Evolutionary conservation across 805 yeast species (phyloP).

Genomic region (Kodamaea laetipori): DNA sequence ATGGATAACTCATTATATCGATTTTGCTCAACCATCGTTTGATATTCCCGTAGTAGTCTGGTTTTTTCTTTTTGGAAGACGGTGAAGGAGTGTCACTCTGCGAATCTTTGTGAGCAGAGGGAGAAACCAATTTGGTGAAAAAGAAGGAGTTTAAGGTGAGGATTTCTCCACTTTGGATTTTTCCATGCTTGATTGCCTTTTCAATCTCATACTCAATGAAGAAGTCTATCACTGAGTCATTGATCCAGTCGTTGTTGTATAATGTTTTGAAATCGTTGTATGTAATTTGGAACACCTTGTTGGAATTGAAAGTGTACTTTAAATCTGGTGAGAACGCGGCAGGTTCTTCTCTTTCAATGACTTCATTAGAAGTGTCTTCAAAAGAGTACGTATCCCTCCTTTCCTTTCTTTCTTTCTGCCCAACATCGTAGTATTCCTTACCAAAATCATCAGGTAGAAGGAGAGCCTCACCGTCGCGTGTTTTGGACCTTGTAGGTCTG

Average conservation of each 20-base stretch:
- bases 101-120: neutral
- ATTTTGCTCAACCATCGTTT: conserved; percentile 77
- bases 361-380: conserved; percentile 8
- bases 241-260: conserved; percentile 81
- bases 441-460: neutral
- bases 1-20: conserved; percentile 56
- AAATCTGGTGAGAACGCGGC: conserved; percentile 49
- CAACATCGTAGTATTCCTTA: neutral
- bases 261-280: conserved; percentile 77
- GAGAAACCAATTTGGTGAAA: conserved; percentile 58
- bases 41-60: conserved; percentile 59
- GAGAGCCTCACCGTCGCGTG: neutral
- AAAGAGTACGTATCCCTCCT: neutral
- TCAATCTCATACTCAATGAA: conserved; percentile 64
- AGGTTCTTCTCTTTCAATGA: conserved; percentile 27
- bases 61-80: conserved; percentile 7
- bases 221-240: conserved; percentile 86
- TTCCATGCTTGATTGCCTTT: conserved; percentile 19
- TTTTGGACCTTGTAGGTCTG: conserved; percentile 12
- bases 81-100: conserved; percentile 15
- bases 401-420: neutral
- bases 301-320: conserved; percentile 54
- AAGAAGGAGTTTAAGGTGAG: conserved; percentile 82
- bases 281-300: conserved; percentile 56
- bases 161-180: conserved; percentile 40